Evolutionary conservation across 306 rosid species (phyloP).

Genomic region (Styphnolobium japonicum): DNA sequence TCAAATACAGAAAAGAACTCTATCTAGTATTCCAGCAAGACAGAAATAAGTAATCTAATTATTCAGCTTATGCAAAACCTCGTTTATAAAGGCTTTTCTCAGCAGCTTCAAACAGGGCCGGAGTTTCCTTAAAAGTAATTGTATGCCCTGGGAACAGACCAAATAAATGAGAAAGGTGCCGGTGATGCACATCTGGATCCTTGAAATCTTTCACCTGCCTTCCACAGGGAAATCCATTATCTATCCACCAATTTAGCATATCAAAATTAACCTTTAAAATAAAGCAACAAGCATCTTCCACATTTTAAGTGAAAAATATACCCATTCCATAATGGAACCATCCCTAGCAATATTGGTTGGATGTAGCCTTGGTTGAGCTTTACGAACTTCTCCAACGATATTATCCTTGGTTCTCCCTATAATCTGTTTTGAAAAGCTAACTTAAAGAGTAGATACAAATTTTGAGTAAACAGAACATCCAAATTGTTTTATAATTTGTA

Average conservation of each 20-base stretch:
- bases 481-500: background rate
- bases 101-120: conserved; percentile 58
- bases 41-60: background rate
- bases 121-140: conserved; percentile 45
- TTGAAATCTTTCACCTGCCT: conserved; percentile 59
- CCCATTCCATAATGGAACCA: conserved; percentile 89
- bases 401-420: conserved; percentile 49
- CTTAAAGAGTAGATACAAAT: background rate
- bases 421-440: conserved; percentile 34
- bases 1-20: background rate
- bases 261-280: background rate
- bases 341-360: conserved; percentile 59
- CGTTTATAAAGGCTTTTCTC: conserved; percentile 55
- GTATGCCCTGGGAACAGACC: conserved; percentile 81
- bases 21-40: background rate
- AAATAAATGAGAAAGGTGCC: conserved; percentile 73
- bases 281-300: background rate
- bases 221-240: background rate
- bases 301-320: conserved; percentile 26
- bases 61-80: conserved; percentile 45
- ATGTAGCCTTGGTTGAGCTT: conserved; percentile 47
- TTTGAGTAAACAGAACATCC: background rate
- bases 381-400: conserved; percentile 33
- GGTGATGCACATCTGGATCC: conserved; percentile 73
- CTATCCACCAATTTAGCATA: background rate